A percentile compares a stretch with the other conserved stretches of the same genome.
Evolutionary conservation across 2,329 filamentous ascomycete species (phyloP).

Genomic region (Cucurbitaria berberidis): DNA sequence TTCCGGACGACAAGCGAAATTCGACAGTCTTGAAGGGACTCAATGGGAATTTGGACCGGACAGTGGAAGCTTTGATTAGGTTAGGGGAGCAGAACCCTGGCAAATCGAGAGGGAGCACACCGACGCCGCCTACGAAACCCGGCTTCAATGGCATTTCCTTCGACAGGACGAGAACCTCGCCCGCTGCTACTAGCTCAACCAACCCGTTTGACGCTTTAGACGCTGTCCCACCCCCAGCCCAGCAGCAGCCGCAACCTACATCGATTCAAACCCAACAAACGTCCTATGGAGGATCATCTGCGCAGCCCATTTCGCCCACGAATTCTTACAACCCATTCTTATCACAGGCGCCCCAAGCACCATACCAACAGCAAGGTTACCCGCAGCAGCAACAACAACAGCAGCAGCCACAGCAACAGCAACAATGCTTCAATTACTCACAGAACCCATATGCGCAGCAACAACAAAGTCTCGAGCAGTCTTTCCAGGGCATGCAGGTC

Average conservation of each 20-base stretch:
- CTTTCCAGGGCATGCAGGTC: slow-evolving; percentile 78
- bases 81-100: slow-evolving; percentile 67
- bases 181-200: slow-evolving; percentile 29
- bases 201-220: slow-evolving; percentile 57
- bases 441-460: slow-evolving; percentile 32
- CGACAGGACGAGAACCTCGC: slow-evolving; percentile 45
- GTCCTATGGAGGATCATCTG: slow-evolving; percentile 25
- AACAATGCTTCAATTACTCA: slow-evolving; percentile 22
- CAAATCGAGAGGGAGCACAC: slow-evolving; percentile 55
- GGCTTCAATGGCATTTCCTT: slow-evolving; percentile 56
- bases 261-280: slow-evolving; percentile 42
- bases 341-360: slow-evolving; percentile 41
- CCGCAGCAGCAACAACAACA: slow-evolving; percentile 25
- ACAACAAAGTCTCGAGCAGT: slow-evolving; percentile 62
- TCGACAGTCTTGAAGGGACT: slow-evolving; percentile 80
- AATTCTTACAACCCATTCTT: slow-evolving; percentile 75
- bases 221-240: slow-evolving; percentile 28
- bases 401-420: slow-evolving; percentile 25
- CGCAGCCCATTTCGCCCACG: slow-evolving; percentile 37
- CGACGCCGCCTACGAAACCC: slow-evolving; percentile 55
- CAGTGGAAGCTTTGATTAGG: slow-evolving; percentile 83
- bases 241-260: slow-evolving; percentile 28
- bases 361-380: slow-evolving; percentile 31
- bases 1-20: slow-evolving; percentile 82
- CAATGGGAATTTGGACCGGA: slow-evolving; percentile 82